Base-by-base conservation (phyloP, 2,329 filamentous ascomycete species). In the Calonectria pauciramosa region DNA sequence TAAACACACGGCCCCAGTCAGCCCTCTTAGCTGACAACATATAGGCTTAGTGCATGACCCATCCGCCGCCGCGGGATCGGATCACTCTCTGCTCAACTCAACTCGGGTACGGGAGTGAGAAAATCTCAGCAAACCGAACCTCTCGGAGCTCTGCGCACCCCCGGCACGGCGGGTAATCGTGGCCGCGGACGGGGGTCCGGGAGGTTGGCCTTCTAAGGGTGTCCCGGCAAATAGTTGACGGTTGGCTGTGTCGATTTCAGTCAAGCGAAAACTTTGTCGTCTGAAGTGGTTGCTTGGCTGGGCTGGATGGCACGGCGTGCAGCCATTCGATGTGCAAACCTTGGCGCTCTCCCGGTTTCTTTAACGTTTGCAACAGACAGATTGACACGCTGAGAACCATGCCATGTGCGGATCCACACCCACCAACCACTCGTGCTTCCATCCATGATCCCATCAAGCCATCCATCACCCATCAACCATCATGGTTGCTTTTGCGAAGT, bases 321-420 rank as follows among this genome's bases (percentile, higher is more conserved):
- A 49, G 20, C 44, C 44, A 63, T 28, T 47, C 28, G 36, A 44
- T 20, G 18, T 16, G 47, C 68, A 47, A 28, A 41, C 71, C 49
- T 66, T 66, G 66, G 41, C 56, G 34, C 70, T 28, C 32, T 60
- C 34, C 28, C 54, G 20, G 64, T 63, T 66, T 41, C 70, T 47
- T 41, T 41, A 66, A 60, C 52, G 41, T 54, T 70, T 63, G 68
- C 56, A 36, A 54, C 56, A 70, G 56, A 54, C 54, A 52, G 54
- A 51, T 51, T 70, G 56, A 54, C 41, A 64, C 32, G 30, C 41
- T 51, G 47, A 41, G 38, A 66, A 65, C 63, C 52, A 26, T 67
- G 70, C 65, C 44, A 59, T 69, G 66, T 64, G 65, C 30, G 65
- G 66, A 65, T 73, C 71, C 71, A 67, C 71, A 65, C 47, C 64